Conservation (phyloP, 345 rosid genomes). For the Gossypium anomalum region DNA sequence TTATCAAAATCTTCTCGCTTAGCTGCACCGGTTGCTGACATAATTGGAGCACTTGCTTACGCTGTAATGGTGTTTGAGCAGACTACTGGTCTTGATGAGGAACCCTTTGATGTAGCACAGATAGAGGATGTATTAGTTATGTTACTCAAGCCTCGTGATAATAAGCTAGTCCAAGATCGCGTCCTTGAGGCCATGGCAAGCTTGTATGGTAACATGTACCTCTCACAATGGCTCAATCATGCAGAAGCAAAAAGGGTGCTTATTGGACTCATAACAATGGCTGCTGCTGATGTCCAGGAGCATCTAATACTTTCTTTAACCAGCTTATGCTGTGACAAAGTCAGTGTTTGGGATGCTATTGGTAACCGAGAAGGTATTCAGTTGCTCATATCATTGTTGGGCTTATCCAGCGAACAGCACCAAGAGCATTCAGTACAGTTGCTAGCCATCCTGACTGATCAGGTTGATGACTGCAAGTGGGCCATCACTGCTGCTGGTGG, state of each 20-base stretch:
- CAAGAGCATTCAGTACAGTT: conserved; percentile 76
- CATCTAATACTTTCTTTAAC: conserved; percentile 55
- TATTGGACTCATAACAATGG: conserved; percentile 71
- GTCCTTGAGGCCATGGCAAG: conserved; percentile 89
- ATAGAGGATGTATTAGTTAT: conserved; percentile 56
- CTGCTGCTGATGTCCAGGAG: conserved; percentile 61
- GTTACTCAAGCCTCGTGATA: conserved; percentile 63
- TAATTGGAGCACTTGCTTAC: conserved; percentile 80
- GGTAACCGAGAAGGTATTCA: conserved; percentile 83
- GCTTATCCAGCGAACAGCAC: conserved; percentile 81
- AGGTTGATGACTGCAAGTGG: conserved; percentile 93
- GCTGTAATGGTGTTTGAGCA: conserved; percentile 64
- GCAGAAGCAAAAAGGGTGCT: conserved; percentile 85
- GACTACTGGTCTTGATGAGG: conserved; percentile 43
- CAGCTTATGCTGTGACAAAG: conserved; percentile 46
- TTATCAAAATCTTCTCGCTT: conserved; percentile 67
- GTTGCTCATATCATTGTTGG: conserved; percentile 69
- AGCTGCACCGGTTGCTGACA: conserved; percentile 68
- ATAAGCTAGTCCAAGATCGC: conserved; percentile 68
- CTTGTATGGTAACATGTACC: conserved; percentile 62
- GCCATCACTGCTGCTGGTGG: conserved; percentile 96
- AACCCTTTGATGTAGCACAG: conserved; percentile 49
- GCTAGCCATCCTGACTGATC: conserved; percentile 60
- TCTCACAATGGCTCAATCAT: conserved; percentile 46
- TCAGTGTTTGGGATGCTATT: conserved; percentile 72